A percentile compares a stretch with the other conserved stretches of the same genome.
Evolutionary conservation across 73 alveolate species (phyloP).

Genomic region (Tetrahymena elliotti): DNA sequence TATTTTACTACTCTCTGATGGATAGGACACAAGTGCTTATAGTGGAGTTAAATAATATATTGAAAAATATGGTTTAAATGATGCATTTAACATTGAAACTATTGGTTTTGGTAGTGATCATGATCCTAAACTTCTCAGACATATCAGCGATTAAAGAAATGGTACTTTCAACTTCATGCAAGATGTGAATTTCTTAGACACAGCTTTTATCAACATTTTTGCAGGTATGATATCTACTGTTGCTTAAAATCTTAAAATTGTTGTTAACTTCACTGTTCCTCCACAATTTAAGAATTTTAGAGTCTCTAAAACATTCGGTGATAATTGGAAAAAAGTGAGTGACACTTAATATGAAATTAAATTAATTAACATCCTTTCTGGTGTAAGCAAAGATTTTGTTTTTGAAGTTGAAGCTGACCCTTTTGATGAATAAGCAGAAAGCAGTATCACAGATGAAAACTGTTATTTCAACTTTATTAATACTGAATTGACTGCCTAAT

Average conservation of each 20-base stretch:
- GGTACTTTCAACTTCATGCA: neutral
- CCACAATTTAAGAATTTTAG: neutral
- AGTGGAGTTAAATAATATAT: neutral
- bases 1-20: slow-evolving; percentile 65
- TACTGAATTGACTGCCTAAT: neutral
- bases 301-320: neutral
- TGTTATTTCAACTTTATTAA: neutral
- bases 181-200: neutral
- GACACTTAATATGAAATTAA: neutral
- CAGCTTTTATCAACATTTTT: neutral
- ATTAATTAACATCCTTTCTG: neutral
- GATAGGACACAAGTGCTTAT: slow-evolving; percentile 39
- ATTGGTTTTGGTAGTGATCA: neutral
- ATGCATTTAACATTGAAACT: neutral
- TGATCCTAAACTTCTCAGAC: neutral
- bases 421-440: neutral
- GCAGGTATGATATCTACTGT: neutral
- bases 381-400: neutral
- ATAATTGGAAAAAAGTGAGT: neutral
- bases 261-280: neutral
- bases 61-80: neutral
- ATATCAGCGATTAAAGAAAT: neutral
- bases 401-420: neutral
- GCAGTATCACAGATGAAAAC: neutral
- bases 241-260: neutral